Base-by-base conservation (phyloP, 2,329 filamentous ascomycete genomes). In the Neopestalotiopsis rosae region DNA sequence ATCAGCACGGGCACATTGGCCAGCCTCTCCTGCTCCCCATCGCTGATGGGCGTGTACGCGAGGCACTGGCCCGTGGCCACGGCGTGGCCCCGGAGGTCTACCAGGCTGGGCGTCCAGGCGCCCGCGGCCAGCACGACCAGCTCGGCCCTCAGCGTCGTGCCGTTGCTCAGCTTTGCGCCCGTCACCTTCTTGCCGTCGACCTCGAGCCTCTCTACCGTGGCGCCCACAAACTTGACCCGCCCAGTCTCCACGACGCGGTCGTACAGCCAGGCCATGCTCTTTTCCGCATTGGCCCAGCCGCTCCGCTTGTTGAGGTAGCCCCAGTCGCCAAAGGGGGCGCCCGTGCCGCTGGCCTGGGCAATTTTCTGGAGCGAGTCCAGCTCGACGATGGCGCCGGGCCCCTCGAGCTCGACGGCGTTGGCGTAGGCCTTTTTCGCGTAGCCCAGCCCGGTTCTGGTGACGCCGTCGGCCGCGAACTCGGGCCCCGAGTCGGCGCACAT, bases 41-140 rank as follows among this genome's bases (percentile, higher is more conserved):
- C 82, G 0, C 90, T 92, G 74, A 98, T 87, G 71, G 89, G 85
- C 72, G 97, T 83, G 81, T 97, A 98, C 13, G 88, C 92, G 32
- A 98, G 78, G 0, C 89, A 88, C 76, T 98, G 95, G 14, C 94
- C 95, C 0, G 94, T 97, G 2, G 95, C 92, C 71, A 92, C 88
- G 52, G 90, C 91, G 59, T 92, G 88, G 32, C 94, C 93, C 61
- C 90, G 85, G 0, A 98, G 84, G 79, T 97, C 92, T 68, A 98
- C 82, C 28, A 98, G 85, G 1, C 88, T 86, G 2, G 91, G 88
- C 2, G 93, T 94, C 95, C 95, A 98, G 4, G 95, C 94, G 17
- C 95, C 95, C 0, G 94, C 90, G 0, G 95, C 94, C 2, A 97
- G 86, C 67, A 98, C 85, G 42, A 93, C 91, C 7, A 97, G 85